Evolutionary conservation across 1,284 basidiomycete species (phyloP).

Genomic region (Mycena sp.): DNA sequence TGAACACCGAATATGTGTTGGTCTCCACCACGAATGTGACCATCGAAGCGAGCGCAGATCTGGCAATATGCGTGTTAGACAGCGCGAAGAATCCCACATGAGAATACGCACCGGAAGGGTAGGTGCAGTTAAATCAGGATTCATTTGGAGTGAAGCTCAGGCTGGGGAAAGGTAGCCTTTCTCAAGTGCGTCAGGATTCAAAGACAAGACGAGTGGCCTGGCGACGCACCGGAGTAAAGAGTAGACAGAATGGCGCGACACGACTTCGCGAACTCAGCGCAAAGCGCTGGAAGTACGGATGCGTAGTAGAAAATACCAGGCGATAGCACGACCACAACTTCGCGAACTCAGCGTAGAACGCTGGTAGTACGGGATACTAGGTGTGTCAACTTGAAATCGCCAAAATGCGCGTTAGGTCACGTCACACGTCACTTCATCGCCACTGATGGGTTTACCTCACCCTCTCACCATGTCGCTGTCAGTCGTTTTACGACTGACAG

Average conservation of each 20-base stretch:
- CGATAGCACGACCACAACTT: no score
- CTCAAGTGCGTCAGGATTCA: neutral
- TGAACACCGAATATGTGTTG: neutral
- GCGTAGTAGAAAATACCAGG: no score
- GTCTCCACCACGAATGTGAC: neutral
- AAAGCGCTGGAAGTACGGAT: no score
- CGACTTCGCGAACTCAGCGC: no score
- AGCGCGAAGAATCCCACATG: neutral
- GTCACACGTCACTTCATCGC: neutral
- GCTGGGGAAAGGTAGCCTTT: neutral
- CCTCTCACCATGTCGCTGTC: no score
- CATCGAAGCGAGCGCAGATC: conserved; percentile 6
- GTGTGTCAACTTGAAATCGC: neutral
- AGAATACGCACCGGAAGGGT: neutral
- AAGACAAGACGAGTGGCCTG: neutral
- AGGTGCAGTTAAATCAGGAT: neutral
- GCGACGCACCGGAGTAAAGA: no score
- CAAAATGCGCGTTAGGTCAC: neutral
- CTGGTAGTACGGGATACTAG: neutral
- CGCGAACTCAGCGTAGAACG: neutral
- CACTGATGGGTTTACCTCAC: neutral
- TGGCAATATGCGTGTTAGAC: neutral
- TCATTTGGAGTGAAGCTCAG: neutral
- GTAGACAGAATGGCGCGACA: no score
- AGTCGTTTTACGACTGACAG: no score